Base-by-base conservation (phyloP, 352 stramenopile species). In the Globisporangium radiosum region DNA sequence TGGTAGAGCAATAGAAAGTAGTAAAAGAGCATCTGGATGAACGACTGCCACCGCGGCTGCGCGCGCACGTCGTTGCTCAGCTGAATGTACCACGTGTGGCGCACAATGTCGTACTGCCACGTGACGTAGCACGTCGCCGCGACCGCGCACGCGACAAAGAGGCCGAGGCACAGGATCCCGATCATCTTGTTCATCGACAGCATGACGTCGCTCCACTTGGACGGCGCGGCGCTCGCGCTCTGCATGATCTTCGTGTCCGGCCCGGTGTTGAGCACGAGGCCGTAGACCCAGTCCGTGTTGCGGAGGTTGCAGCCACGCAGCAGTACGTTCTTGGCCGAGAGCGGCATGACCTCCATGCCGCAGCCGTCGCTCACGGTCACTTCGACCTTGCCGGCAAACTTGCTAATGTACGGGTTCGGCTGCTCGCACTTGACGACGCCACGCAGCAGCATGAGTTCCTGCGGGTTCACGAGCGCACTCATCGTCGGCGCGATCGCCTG, bases 211-310 rank as follows among this genome's bases (percentile, higher is more conserved):
- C 85, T 94, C 76, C 78, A 84, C 63, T 97, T 97, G 53, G 84
- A 86, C 10, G 85, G 82, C 50, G 85, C 72, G 0, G 71, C 65
- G 50, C 75, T 88, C 7, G 81, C 74, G 55, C 81, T 95, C 69
- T 94, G 84, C 73, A 94, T 94, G 66, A 97, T 93, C 68, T 97
- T 97, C 4, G 88, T 96, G 59, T 97, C 90, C 15, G 78, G 78
- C 4, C 90, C 91, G 0, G 90, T 97, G 68, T 97, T 96, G 19
- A 98, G 58, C 39, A 97, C 85, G 10, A 95, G 57, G 1, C 76
- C 86, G 52, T 86, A 90, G 14, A 96, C 80, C 73, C 73, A 96
- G 64, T 95, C 83, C 8, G 87, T 97, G 66, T 96, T 96, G 25
- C 90, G 78, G 25, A 97, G 57, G 44, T 87, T 88, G 52, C 86